Evolutionary conservation across 1,139 yeast species (phyloP).

Genomic region (Pichia terricola): DNA sequence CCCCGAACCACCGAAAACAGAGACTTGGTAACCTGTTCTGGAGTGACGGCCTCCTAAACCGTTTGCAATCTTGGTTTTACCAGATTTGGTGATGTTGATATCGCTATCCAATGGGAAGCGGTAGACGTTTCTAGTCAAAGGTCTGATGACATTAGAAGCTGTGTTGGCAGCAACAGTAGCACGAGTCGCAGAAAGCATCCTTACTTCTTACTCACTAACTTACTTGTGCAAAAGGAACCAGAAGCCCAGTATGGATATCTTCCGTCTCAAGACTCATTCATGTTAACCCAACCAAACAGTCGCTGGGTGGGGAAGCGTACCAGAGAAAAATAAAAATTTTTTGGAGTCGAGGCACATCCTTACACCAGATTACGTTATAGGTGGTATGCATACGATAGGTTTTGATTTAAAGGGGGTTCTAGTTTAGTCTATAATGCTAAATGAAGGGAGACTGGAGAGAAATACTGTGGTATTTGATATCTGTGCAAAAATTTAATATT

Average conservation of each 20-base stretch:
- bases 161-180: background rate
- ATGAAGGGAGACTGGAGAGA: too few relatives aligned
- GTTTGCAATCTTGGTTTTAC: slow-evolving; percentile 58
- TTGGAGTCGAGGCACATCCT: too few relatives aligned
- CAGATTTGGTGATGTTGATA: slow-evolving; percentile 65
- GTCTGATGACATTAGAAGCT: background rate
- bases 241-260: background rate
- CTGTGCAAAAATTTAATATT: too few relatives aligned
- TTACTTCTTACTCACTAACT: background rate
- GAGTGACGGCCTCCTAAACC: slow-evolving; percentile 84
- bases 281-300: background rate
- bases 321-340: too few relatives aligned
- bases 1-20: slow-evolving; percentile 81
- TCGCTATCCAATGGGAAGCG: slow-evolving; percentile 41
- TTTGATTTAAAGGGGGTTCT: too few relatives aligned
- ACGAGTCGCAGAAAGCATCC: slow-evolving; percentile 1
- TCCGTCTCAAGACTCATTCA: background rate
- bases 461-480: too few relatives aligned
- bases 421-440: too few relatives aligned
- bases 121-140: slow-evolving; percentile 16
- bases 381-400: too few relatives aligned
- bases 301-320: too few relatives aligned
- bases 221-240: background rate
- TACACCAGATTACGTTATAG: too few relatives aligned
- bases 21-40: slow-evolving; percentile 84